Evolutionary conservation across 73 alveolate species (phyloP).

Genomic region (Effrenium voratum): DNA sequence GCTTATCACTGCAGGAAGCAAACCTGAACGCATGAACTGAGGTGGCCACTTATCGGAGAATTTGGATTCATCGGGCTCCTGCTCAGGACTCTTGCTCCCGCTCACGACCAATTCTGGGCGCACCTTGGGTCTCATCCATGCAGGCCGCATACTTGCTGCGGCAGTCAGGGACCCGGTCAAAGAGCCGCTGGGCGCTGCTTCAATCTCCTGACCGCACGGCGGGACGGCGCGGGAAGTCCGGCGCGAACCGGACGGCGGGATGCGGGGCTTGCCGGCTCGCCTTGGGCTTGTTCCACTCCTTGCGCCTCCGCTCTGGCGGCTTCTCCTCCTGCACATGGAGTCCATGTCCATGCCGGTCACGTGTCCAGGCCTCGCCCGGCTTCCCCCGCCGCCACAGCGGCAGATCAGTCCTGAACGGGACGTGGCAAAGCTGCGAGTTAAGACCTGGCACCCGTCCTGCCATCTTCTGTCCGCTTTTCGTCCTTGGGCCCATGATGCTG

Average conservation of each 20-base stretch:
- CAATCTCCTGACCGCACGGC: slow-evolving; percentile 10
- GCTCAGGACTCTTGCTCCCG: too few relatives aligned
- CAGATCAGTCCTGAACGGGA: not conserved
- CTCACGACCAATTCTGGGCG: too few relatives aligned
- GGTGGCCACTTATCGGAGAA: not conserved
- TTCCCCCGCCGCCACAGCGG: slow-evolving; percentile 62
- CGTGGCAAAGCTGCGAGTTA: not conserved
- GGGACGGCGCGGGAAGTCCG: too few relatives aligned
- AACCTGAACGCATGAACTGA: not conserved
- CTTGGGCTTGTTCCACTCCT: slow-evolving; percentile 45
- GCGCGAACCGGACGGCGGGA: too few relatives aligned
- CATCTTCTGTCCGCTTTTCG: too few relatives aligned
- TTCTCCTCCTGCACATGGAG: slow-evolving; percentile 2
- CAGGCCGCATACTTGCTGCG: slow-evolving; percentile 56
- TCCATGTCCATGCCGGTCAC: not conserved
- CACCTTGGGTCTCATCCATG: slow-evolving; percentile 68
- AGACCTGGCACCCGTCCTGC: too few relatives aligned
- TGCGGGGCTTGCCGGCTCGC: not conserved
- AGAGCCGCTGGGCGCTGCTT: slow-evolving; percentile 68
- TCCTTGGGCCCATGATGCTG: too few relatives aligned
- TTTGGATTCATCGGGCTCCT: too few relatives aligned
- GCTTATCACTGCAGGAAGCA: not conserved
- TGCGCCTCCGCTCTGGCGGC: not conserved
- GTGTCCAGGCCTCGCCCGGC: slow-evolving; percentile 36
- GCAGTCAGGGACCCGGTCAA: slow-evolving; percentile 24